Evolutionary conservation across 2,329 filamentous ascomycete genomes (phyloP), one percentile per base, ranked within the genome.

Genomic region (Didymellaceae sp.): DNA sequence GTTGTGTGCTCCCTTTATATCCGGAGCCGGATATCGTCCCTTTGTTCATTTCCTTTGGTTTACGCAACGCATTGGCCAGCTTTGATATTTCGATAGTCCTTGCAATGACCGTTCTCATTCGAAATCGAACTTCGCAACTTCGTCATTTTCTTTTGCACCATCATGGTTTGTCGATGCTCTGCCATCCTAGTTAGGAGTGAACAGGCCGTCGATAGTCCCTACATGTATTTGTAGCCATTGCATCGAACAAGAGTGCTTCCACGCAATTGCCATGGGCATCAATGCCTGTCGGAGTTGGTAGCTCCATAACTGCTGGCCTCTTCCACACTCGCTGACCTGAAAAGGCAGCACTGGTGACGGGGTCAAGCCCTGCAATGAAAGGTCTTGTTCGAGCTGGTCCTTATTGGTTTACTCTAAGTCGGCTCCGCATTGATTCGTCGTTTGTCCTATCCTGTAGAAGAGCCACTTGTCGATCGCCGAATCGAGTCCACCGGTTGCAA

Each of bases 231-330:
- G 22, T 55, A 24, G 42, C 55, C 55, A 42, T 49, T 41, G 35
- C 55, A 42, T 47, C 42, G 48, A 24, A 46, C 33, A 37, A 58
- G 54, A 59, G 55, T 59, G 45, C 58, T 55, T 57, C 53, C 59
- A 53, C 58, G 55, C 52, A 58, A 56, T 47, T 54, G 60, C 66
- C 66, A 66, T 25, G 65, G 64, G 54, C 60, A 60, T 51, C 44
- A 18, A 43, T 58, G 62, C 49, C 64, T 68, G 50, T 62, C 61
- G 48, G 53, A 62, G 58, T 50, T 33, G 41, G 6, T 52, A 41
- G 35, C 57, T 59, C 50, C 40, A 62, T 57, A 55, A 61, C 66
- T 60, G 60, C 49, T 64, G 64, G 63, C 58, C 38, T 68, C 65
- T 61, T 60, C 59, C 58, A 64, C 62, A 25, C 57, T 28, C 50